These are phyloP conservation scores for Claviceps cyperi DNA, from an alignment of 2,329 filamentous ascomycete genomes.

Conservation along the genomic window DNA sequence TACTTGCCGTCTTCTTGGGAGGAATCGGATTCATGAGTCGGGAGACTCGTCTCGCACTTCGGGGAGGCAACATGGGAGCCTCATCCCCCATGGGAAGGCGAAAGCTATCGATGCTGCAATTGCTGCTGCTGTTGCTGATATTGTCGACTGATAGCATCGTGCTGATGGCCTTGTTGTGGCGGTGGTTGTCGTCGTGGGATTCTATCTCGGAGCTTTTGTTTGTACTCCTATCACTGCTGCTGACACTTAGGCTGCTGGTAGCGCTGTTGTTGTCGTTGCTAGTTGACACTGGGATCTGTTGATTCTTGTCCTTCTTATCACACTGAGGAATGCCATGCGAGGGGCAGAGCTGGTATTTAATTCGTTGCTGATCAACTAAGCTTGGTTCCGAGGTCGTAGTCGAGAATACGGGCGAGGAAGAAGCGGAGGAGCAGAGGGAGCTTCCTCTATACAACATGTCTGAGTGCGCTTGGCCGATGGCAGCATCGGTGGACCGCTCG, in stretches of 20 bases:
- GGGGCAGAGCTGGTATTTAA: not conserved
- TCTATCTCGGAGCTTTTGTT: not conserved
- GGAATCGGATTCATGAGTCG: constrained; percentile 21
- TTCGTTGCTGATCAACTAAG: constrained; percentile 4
- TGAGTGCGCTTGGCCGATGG: not conserved
- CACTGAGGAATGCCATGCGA: not conserved
- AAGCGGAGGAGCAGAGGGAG: constrained; percentile 7
- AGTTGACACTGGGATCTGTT: constrained; percentile 3
- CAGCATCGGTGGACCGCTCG: constrained; percentile 1
- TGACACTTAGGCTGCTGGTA: not conserved
- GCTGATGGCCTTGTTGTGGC: constrained; percentile 8
- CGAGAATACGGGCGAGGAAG: not conserved
- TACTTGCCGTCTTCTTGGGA: constrained; percentile 19
- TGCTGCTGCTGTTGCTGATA: constrained; percentile 8
- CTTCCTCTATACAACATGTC: constrained; percentile 11
- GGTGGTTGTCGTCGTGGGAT: constrained; percentile 6
- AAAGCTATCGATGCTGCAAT: constrained; percentile 7
- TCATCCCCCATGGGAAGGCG: constrained; percentile 10
- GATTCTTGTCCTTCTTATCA: not conserved
- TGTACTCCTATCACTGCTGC: constrained; percentile 1
- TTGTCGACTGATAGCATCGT: constrained; percentile 16
- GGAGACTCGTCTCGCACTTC: constrained; percentile 35
- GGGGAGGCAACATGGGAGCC: constrained; percentile 32
- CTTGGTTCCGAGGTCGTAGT: not conserved
- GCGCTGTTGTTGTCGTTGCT: constrained; percentile 1